Base-by-base conservation (phyloP, 148 eudicot genomes). In the Amaranthus cruentus region DNA sequence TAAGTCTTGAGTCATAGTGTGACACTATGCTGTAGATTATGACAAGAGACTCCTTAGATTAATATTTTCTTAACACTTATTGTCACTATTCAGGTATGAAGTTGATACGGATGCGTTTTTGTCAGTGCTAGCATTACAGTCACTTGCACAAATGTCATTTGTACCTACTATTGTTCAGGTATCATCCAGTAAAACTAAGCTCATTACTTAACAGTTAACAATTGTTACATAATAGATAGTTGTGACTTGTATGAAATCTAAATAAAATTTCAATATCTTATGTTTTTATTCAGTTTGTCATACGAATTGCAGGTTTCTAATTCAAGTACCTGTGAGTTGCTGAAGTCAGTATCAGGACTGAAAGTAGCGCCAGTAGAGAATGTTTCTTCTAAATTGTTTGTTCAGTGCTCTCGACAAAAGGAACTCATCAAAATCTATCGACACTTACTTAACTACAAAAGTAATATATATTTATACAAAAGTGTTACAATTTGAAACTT, bases 141-240 rank as follows among this genome's bases (percentile, higher is more conserved):
- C 99, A 68, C 82, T 92, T 78, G 77, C 83, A 47, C 61, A 75
- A 69, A 87, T 87, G 85, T 81, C 80, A 70, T 81, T 80, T 80
- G 89, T 96, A 72, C 97, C 99, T 48, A 83, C 94, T 64, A 89
- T 92, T 79, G 99, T 96, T 64, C 96, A 96, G 99, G 99, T 87
- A 83, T 71, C 68, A 70, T 69, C 71, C 73, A 7, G 63, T 15
- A 14, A 44, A 67, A 67, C 53, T 62, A 59, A 18, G 62, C 11
- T 13, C 6, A 64, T 9, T 55, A 4, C 62, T 48, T 13, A 15
- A 46, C 46, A 4, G 55, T 48, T 13, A 15, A 46, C 46, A 43
- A 62, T 55, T 44, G 15, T 14, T 15, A 47, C 62, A 14, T 51
- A 4, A 4, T 47, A 14, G 15, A 6, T 15, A 68, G 58, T 55